Evolutionary conservation across 2,329 filamentous ascomycete species (phyloP).

Genomic region (Fusarium multiceps): DNA sequence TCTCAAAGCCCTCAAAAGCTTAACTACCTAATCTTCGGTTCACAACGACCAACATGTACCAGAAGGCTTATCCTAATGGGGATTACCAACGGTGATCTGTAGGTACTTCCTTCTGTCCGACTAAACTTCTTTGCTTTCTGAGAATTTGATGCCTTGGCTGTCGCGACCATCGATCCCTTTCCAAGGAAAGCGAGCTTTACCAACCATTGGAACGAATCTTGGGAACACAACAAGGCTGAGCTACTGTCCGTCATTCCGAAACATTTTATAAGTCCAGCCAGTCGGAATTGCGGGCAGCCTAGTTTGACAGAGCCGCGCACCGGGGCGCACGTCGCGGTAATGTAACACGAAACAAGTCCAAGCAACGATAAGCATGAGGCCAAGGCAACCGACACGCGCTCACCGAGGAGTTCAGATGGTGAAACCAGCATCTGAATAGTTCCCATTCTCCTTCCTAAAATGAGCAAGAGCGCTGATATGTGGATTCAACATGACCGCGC

Average conservation of each 20-base stretch:
- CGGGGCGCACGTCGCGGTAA: conserved; percentile 17
- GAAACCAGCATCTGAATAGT: conserved; percentile 37
- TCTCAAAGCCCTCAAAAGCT: conserved; percentile 39
- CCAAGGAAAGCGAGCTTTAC: neutral
- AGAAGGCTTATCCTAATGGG: neutral
- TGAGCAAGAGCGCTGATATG: neutral
- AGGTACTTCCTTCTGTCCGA: neutral
- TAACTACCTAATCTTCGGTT: neutral
- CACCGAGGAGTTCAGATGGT: conserved; percentile 35
- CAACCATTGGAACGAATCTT: neutral
- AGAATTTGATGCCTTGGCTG: neutral
- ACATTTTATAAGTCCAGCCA: conserved; percentile 5
- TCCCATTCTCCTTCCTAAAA: conserved; percentile 23
- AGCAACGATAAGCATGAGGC: conserved; percentile 18
- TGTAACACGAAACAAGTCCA: conserved; percentile 15
- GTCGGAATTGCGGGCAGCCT: conserved; percentile 22
- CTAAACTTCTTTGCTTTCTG: neutral
- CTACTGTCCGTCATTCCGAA: conserved; percentile 15
- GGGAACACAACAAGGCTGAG: conserved; percentile 32
- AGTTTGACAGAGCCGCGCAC: conserved; percentile 27
- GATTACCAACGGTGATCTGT: neutral
- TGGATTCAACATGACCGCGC: neutral
- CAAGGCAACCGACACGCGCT: conserved; percentile 17
- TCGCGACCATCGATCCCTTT: neutral
- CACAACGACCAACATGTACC: neutral